Percentiles rank a stretch among this genome's conserved stretches.
phyloP scores from a whole-genome alignment of 495 filamentous ascomycete genomes.

The Pseudotulostoma volvatum region DNA sequence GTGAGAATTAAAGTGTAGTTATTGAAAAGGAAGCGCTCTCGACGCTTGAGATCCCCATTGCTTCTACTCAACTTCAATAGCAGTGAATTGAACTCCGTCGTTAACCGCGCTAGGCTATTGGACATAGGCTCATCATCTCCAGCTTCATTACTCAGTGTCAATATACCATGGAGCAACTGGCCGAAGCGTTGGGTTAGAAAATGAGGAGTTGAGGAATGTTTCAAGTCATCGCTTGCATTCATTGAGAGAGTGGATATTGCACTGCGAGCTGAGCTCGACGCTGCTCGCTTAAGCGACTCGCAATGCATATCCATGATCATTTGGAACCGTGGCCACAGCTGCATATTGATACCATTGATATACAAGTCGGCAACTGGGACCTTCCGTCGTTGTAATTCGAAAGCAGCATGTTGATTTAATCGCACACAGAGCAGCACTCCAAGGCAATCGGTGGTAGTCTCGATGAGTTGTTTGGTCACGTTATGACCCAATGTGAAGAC shows the following conservation, averaged over 20 bases:
- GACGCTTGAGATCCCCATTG: constrained; percentile 58
- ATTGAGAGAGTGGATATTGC: constrained; percentile 39
- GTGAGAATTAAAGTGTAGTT: constrained; percentile 87
- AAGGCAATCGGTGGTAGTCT: constrained; percentile 63
- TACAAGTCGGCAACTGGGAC: constrained; percentile 80
- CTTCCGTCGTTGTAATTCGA: constrained; percentile 80
- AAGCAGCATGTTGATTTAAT: constrained; percentile 81
- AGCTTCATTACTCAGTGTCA: constrained; percentile 66
- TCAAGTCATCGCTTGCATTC: constrained; percentile 37
- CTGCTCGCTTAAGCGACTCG: constrained; percentile 56
- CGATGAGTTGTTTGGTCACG: constrained; percentile 60
- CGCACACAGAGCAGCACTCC: constrained; percentile 83
- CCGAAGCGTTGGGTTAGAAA: constrained; percentile 85
- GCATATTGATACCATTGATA: constrained; percentile 88
- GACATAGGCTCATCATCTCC: constrained; percentile 88
- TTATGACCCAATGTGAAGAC: constrained; percentile 65
- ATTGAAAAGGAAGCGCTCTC: constrained; percentile 79
- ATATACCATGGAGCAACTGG: constrained; percentile 69
- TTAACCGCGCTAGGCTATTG: constrained; percentile 56
- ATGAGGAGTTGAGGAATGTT: constrained; percentile 73
- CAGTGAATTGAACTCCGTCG: constrained; percentile 64
- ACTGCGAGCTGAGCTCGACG: constrained; percentile 34
- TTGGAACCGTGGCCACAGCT: constrained; percentile 91
- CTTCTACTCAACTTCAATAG: constrained; percentile 49
- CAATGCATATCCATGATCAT: constrained; percentile 83